phyloP scores from a whole-genome alignment of 1,284 basidiomycete genomes.

The Irpex sp. region DNA sequence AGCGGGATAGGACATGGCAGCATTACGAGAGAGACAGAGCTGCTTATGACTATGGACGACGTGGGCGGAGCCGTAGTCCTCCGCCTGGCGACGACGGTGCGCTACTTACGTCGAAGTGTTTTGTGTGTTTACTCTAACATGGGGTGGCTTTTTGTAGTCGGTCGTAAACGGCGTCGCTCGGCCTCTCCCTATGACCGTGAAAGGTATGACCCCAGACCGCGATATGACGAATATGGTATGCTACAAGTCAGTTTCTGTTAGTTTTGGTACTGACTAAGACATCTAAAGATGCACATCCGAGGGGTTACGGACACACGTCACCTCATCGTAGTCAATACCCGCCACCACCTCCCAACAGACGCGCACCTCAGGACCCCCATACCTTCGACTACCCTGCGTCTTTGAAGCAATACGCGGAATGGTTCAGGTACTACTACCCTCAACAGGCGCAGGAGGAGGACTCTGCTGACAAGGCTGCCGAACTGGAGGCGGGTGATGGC shows the following conservation, averaged over 20 bases:
- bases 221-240: constrained; percentile 80
- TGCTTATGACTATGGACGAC: constrained; percentile 54
- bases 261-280: constrained; percentile 7
- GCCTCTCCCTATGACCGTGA: constrained; percentile 83
- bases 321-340: constrained; percentile 44
- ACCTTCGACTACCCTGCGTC: constrained; percentile 79
- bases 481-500: constrained; percentile 76
- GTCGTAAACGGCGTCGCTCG: constrained; percentile 80
- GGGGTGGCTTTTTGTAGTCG: constrained; percentile 30
- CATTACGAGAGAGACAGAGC: constrained; percentile 66
- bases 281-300: constrained; percentile 57
- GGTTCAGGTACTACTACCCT: constrained; percentile 82
- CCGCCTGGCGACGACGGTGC: constrained; percentile 56
- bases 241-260: constrained; percentile 7
- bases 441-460: constrained; percentile 78
- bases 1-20: constrained; percentile 65
- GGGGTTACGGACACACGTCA: constrained; percentile 59
- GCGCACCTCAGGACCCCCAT: constrained; percentile 76
- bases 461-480: constrained; percentile 73
- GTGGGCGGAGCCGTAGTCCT: constrained; percentile 74
- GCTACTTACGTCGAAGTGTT: constrained; percentile 19
- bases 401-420: constrained; percentile 85
- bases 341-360: constrained; percentile 44
- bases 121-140: constrained; percentile 13
- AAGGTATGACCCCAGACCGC: constrained; percentile 75